Percentiles rank a stretch among this genome's conserved stretches.
Conservation (phyloP, 1,139 yeast genomes). For the Debaryomycetaceae sp. region DNA sequence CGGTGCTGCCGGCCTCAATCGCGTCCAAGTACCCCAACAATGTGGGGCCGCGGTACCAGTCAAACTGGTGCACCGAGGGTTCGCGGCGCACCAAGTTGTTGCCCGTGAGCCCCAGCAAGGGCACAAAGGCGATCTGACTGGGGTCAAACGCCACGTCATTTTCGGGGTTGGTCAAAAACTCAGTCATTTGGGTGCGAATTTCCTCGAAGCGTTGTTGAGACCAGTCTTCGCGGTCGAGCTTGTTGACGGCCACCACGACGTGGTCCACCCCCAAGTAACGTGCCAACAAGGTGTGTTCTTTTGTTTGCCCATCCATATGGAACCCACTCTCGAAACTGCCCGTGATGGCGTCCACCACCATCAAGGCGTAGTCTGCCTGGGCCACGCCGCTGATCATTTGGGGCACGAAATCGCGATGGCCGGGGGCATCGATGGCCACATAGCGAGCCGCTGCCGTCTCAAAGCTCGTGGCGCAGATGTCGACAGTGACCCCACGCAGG, state of each 20-base stretch:
- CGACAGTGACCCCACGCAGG: slow-evolving; percentile 87
- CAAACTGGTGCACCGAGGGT: slow-evolving; percentile 22
- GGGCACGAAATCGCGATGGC: slow-evolving; percentile 48
- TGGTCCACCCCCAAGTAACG: slow-evolving; percentile 76
- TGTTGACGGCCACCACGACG: slow-evolving; percentile 78
- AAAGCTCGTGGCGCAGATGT: slow-evolving; percentile 80
- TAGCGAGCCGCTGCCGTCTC: slow-evolving; percentile 63
- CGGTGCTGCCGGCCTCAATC: slow-evolving; percentile 13
- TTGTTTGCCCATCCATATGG: slow-evolving; percentile 84
- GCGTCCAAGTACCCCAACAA: slow-evolving; percentile 55
- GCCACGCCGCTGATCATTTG: slow-evolving; percentile 53
- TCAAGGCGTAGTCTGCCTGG: slow-evolving; percentile 64
- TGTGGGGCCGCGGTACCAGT: slow-evolving; percentile 68
- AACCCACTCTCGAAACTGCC: slow-evolving; percentile 93
- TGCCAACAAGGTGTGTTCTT: slow-evolving; percentile 86
- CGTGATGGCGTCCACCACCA: slow-evolving; percentile 72
- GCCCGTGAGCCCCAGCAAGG: slow-evolving; percentile 84
- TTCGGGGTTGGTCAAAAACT: slow-evolving; percentile 50
- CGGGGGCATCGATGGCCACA: slow-evolving; percentile 94
- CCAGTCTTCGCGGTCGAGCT: slow-evolving; percentile 81
- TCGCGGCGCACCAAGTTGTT: slow-evolving; percentile 62
- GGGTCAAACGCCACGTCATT: slow-evolving; percentile 48
- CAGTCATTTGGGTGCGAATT: slow-evolving; percentile 54
- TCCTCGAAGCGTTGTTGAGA: slow-evolving; percentile 57
- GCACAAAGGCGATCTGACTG: slow-evolving; percentile 60